Evolutionary conservation across 352 stramenopile species (phyloP).

Genomic region (Peronospora farinosa): DNA sequence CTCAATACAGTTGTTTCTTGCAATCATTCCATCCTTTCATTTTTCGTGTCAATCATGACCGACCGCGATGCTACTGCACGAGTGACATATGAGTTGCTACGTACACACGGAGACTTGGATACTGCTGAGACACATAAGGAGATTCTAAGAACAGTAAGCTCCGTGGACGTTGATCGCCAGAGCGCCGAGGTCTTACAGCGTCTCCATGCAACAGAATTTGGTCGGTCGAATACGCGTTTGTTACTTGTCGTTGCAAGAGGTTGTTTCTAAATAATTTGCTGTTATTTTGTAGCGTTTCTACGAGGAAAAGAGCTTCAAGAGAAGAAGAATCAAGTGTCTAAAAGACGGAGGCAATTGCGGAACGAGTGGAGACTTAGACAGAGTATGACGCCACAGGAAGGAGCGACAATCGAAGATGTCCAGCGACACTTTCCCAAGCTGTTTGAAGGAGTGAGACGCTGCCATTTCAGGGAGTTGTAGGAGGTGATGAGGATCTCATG

Average conservation of each 20-base stretch:
- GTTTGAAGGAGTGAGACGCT: conserved; percentile 32
- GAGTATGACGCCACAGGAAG: conserved; percentile 19
- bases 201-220: conserved; percentile 38
- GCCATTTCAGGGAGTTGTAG: neutral
- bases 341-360: conserved; percentile 33
- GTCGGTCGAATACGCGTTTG: conserved; percentile 23
- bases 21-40: neutral
- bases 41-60: conserved; percentile 2
- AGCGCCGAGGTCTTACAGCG: conserved; percentile 33
- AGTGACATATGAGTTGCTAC: conserved; percentile 31
- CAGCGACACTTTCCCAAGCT: conserved; percentile 36
- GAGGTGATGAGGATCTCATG: neutral
- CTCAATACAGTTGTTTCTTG: conserved; percentile 14
- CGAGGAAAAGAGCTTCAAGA: conserved; percentile 16
- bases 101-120: conserved; percentile 17
- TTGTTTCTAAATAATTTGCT: neutral
- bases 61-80: conserved; percentile 8
- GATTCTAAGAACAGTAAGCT: conserved; percentile 35
- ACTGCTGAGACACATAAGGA: conserved; percentile 33
- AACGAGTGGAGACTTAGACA: conserved; percentile 33
- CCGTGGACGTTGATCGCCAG: conserved; percentile 16
- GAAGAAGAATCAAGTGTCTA: conserved; percentile 20
- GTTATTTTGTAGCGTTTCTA: conserved; percentile 26
- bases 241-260: neutral
- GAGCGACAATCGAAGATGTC: conserved; percentile 33